Conservation (phyloP, 371 early-diverging fungal genomes). For the Nematocida ironsii region DNA sequence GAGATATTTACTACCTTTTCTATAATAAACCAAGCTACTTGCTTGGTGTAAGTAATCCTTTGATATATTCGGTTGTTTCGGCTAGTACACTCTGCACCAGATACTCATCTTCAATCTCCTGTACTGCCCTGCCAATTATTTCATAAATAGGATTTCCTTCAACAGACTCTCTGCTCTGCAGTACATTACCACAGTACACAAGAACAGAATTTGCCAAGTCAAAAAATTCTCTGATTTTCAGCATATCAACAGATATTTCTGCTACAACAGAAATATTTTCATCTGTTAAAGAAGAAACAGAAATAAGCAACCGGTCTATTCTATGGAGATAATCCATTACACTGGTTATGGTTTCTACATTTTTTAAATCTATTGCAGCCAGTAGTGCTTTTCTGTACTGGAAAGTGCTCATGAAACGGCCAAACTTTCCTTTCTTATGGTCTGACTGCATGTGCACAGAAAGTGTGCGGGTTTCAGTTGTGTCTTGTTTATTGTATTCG, state of each 20-base stretch:
- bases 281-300: constrained; percentile 25
- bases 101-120: constrained; percentile 47
- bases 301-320: neutral
- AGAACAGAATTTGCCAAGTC: constrained; percentile 11
- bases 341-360: neutral
- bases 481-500: constrained; percentile 7
- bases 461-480: constrained; percentile 11
- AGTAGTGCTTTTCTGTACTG: constrained; percentile 52
- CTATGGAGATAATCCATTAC: constrained; percentile 36
- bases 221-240: constrained; percentile 30
- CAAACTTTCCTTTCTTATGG: constrained; percentile 21
- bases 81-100: constrained; percentile 18
- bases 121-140: constrained; percentile 31
- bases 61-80: constrained; percentile 32
- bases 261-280: constrained; percentile 9
- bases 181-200: constrained; percentile 1
- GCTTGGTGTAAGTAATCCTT: neutral
- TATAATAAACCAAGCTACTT: neutral
- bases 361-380: neutral
- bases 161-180: neutral
- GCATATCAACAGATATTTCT: constrained; percentile 34
- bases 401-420: constrained; percentile 9
- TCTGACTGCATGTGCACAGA: neutral
- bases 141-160: neutral
- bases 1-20: neutral